phyloP scores from a whole-genome alignment of 169 alveolate species.

The Babesia ovata region DNA sequence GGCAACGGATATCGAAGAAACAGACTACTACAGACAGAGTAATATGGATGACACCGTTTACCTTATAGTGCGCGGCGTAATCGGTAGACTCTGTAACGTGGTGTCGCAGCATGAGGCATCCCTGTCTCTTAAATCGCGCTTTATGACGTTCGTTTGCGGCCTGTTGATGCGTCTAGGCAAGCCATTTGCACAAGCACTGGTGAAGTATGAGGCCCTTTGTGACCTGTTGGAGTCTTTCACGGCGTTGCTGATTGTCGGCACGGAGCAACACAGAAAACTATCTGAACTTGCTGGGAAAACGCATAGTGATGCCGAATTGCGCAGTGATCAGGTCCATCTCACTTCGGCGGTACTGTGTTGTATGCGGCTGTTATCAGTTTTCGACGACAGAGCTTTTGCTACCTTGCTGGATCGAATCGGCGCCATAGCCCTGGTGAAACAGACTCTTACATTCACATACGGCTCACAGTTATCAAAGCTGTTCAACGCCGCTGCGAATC shows the following conservation, averaged over 20 bases:
- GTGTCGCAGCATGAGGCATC: conserved; percentile 15
- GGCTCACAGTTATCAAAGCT: background rate
- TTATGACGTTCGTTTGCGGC: conserved; percentile 40
- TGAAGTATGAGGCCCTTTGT: conserved; percentile 1
- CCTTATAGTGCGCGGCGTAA: conserved; percentile 27
- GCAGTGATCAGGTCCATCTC: background rate
- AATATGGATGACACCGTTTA: conserved; percentile 20
- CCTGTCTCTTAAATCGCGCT: conserved; percentile 15
- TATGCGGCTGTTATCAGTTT: conserved; percentile 12
- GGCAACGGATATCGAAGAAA: conserved; percentile 8
- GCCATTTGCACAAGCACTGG: conserved; percentile 32
- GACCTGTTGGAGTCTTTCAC: conserved; percentile 5
- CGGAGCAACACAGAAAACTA: conserved; percentile 10
- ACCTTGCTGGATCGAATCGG: conserved; percentile 17
- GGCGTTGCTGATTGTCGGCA: conserved; percentile 16
- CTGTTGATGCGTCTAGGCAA: conserved; percentile 35
- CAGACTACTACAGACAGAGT: conserved; percentile 1
- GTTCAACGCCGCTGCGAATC: background rate
- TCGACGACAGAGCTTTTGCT: conserved; percentile 2
- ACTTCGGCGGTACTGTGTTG: conserved; percentile 6
- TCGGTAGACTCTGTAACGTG: conserved; percentile 13
- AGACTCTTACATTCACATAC: conserved; percentile 15
- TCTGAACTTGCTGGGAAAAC: background rate
- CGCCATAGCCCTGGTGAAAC: conserved; percentile 32
- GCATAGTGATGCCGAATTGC: background rate